phyloP scores from a whole-genome alignment of 352 stramenopile genomes.

The Pythium oligandrum region DNA sequence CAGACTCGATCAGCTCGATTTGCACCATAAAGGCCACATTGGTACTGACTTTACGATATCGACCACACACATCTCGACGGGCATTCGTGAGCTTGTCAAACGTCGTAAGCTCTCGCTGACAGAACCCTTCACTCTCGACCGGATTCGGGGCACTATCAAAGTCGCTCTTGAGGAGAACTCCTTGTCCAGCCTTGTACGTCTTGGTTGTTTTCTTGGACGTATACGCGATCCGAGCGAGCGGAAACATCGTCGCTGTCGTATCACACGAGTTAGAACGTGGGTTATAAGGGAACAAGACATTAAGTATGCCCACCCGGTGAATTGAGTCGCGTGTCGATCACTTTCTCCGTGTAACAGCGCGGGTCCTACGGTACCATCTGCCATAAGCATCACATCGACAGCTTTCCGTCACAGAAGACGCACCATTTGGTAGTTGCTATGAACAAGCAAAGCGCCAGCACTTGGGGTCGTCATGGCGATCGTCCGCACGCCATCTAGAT shows the following conservation, averaged over 20 bases:
- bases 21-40: slow-evolving; percentile 41
- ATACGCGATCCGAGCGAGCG: slow-evolving; percentile 43
- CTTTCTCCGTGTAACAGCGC: slow-evolving; percentile 49
- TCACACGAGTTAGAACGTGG: too few species aligned
- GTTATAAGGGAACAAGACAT: neutral
- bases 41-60: slow-evolving; percentile 27
- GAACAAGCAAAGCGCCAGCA: slow-evolving; percentile 34
- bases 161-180: slow-evolving; percentile 26
- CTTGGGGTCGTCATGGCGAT: slow-evolving; percentile 34
- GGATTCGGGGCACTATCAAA: slow-evolving; percentile 35
- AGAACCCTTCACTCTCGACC: slow-evolving; percentile 51
- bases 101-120: slow-evolving; percentile 34
- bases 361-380: slow-evolving; percentile 27
- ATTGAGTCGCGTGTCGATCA: slow-evolving; percentile 43
- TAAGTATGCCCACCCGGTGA: slow-evolving; percentile 26
- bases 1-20: slow-evolving; percentile 47
- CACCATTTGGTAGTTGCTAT: slow-evolving; percentile 51
- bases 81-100: slow-evolving; percentile 39
- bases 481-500: slow-evolving; percentile 38
- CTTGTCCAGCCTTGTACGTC: slow-evolving; percentile 39
- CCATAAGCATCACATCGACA: too few species aligned
- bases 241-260: slow-evolving; percentile 13
- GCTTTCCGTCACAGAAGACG: too few species aligned
- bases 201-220: slow-evolving; percentile 32
- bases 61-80: slow-evolving; percentile 43